phyloP scores from a whole-genome alignment of 345 rosid species.

The Arabis hirsuta region DNA sequence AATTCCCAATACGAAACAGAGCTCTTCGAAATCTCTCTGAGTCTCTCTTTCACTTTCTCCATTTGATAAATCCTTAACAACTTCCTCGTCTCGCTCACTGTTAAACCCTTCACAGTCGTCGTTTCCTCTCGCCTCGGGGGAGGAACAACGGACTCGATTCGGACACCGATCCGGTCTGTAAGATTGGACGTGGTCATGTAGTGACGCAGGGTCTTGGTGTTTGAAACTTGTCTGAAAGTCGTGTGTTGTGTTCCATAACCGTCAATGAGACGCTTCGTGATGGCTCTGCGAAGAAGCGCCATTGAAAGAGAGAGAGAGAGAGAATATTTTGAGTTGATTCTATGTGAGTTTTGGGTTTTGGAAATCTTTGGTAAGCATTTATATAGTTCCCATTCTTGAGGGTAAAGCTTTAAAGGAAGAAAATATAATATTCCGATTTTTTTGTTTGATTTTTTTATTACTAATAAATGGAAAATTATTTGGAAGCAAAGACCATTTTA shows the following conservation, averaged over 20 bases:
- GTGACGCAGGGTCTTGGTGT: slow-evolving; percentile 41
- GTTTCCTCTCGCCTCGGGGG: slow-evolving; percentile 17
- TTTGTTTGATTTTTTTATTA: neutral
- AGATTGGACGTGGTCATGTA: slow-evolving; percentile 50
- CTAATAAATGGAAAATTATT: neutral
- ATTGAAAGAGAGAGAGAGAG: slow-evolving; percentile 36
- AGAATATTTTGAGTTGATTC: slow-evolving; percentile 25
- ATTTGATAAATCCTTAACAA: slow-evolving; percentile 58
- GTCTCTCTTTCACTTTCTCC: slow-evolving; percentile 65
- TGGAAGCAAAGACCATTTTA: neutral
- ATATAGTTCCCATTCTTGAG: slow-evolving; percentile 22
- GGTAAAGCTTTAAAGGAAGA: slow-evolving; percentile 2
- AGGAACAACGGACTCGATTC: slow-evolving; percentile 32
- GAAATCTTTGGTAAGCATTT: slow-evolving; percentile 20
- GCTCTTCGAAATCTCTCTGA: slow-evolving; percentile 52
- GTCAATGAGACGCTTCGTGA: slow-evolving; percentile 49
- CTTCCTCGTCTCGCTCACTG: slow-evolving; percentile 64
- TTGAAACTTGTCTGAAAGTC: slow-evolving; percentile 32
- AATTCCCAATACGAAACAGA: slow-evolving; percentile 60
- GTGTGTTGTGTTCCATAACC: slow-evolving; percentile 35
- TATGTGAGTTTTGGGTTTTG: slow-evolving; percentile 2
- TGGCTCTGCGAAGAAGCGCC: slow-evolving; percentile 60
- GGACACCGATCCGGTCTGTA: slow-evolving; percentile 33
- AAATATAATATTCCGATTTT: slow-evolving; percentile 2
- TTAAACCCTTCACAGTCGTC: slow-evolving; percentile 38